Percentiles rank a stretch among this genome's conserved stretches.
These are phyloP conservation scores for Penicillium egyptiacum DNA, from an alignment of 495 filamentous ascomycete genomes.

Conservation along the genomic window DNA sequence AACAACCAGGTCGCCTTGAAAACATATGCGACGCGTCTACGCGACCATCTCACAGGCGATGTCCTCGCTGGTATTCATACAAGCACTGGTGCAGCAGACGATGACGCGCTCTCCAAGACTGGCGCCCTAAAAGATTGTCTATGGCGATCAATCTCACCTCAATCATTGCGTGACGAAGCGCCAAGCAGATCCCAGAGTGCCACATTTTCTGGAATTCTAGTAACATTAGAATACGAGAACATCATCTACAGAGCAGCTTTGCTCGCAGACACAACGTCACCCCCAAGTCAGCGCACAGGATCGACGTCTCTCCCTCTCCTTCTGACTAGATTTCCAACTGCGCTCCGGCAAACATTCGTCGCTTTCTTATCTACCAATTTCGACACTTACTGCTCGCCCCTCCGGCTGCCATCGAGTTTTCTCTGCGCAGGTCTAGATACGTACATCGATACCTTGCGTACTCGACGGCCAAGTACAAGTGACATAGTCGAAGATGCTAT, in stretches of 20 bases:
- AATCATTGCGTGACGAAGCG: conserved; percentile 7
- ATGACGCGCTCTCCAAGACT: conserved; percentile 42
- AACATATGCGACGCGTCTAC: conserved; percentile 50
- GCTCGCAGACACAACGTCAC: conserved; percentile 23
- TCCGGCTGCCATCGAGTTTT: conserved; percentile 44
- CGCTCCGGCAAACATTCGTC: conserved; percentile 51
- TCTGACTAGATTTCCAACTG: conserved; percentile 50
- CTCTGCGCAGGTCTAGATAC: conserved; percentile 35
- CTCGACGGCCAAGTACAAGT: not conserved
- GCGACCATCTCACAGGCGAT: conserved; percentile 53
- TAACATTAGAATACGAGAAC: conserved; percentile 53
- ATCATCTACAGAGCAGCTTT: conserved; percentile 50
- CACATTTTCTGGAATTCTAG: conserved; percentile 39
- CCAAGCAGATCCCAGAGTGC: conserved; percentile 2
- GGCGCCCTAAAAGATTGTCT: conserved; percentile 47
- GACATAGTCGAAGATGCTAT: conserved; percentile 33
- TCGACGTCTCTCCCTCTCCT: conserved; percentile 54
- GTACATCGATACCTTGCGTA: conserved; percentile 29
- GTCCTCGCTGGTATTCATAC: conserved; percentile 47
- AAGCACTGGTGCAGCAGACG: conserved; percentile 31
- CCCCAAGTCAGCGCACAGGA: conserved; percentile 16
- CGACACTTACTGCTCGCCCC: conserved; percentile 47
- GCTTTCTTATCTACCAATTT: conserved; percentile 52
- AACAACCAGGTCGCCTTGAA: conserved; percentile 39
- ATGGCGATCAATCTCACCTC: conserved; percentile 46